Percentiles rank a stretch among this genome's conserved stretches.
These are phyloP conservation scores for Lippia alba DNA, from an alignment of 305 asterid genomes.

Conservation along the genomic window DNA sequence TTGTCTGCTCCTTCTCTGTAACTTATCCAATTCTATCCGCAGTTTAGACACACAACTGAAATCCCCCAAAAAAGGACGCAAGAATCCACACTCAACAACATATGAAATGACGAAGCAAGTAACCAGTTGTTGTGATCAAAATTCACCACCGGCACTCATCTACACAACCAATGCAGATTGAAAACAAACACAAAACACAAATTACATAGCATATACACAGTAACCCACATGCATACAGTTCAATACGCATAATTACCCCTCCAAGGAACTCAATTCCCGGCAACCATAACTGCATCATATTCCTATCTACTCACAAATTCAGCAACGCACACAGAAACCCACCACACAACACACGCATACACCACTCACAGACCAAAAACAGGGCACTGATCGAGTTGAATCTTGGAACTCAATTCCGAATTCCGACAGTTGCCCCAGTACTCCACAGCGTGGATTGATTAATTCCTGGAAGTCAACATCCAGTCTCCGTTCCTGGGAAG, in stretches of 20 bases:
- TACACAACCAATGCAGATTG: slow-evolving; percentile 33
- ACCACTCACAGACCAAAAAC: slow-evolving; percentile 2
- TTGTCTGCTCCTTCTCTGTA: slow-evolving; percentile 22
- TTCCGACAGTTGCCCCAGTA: slow-evolving; percentile 15
- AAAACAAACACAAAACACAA: slow-evolving; percentile 19
- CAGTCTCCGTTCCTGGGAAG: slow-evolving; percentile 20
- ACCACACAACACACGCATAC: neutral
- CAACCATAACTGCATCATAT: neutral
- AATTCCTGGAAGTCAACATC: slow-evolving; percentile 32
- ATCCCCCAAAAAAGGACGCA: neutral
- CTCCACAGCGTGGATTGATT: slow-evolving; percentile 16
- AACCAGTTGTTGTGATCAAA: neutral
- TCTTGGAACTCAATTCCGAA: slow-evolving; percentile 20
- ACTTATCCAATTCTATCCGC: neutral
- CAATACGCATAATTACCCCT: slow-evolving; percentile 1
- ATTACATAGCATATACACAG: neutral
- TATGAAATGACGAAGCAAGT: neutral
- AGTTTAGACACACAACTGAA: slow-evolving; percentile 16
- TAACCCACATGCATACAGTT: slow-evolving; percentile 17
- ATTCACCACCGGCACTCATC: slow-evolving; percentile 26
- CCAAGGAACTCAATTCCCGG: slow-evolving; percentile 11
- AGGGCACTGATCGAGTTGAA: slow-evolving; percentile 21
- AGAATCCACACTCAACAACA: neutral
- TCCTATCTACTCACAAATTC: neutral
- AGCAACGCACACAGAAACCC: slow-evolving; percentile 1